Conservation (phyloP, 805 yeast species). For the Pichia californica region DNA sequence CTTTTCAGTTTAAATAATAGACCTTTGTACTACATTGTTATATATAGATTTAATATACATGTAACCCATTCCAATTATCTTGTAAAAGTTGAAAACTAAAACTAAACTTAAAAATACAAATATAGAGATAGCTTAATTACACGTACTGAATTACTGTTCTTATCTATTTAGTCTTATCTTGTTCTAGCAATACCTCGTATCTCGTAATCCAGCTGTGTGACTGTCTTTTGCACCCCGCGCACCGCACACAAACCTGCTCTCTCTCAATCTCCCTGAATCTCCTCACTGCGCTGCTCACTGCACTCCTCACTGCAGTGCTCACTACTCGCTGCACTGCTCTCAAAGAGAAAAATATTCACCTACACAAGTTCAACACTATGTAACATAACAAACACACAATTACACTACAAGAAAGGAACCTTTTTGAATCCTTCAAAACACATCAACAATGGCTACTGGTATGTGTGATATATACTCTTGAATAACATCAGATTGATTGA, state of each 20-base stretch:
- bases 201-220: too few relatives aligned
- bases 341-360: slow-evolving; percentile 1
- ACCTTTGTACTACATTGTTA: not conserved
- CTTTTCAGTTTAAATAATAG: too few relatives aligned
- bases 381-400: not conserved
- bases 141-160: too few relatives aligned
- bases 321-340: not conserved
- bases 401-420: not conserved
- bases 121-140: too few relatives aligned
- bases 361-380: not conserved
- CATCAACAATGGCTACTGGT: slow-evolving; percentile 27
- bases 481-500: too few relatives aligned
- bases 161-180: not conserved
- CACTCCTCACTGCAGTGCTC: not conserved
- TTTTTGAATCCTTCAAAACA: not conserved
- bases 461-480: slow-evolving; percentile 12
- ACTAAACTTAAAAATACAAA: too few relatives aligned
- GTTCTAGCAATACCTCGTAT: too few relatives aligned
- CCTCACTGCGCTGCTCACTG: not conserved
- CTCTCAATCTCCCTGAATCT: not conserved
- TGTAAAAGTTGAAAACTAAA: too few relatives aligned
- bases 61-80: too few relatives aligned
- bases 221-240: slow-evolving; percentile 6
- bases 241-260: not conserved
- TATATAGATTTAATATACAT: too few relatives aligned